These are phyloP conservation scores for Anisogramma anomala DNA, from an alignment of 2,329 filamentous ascomycete genomes.

Conservation along the genomic window DNA sequence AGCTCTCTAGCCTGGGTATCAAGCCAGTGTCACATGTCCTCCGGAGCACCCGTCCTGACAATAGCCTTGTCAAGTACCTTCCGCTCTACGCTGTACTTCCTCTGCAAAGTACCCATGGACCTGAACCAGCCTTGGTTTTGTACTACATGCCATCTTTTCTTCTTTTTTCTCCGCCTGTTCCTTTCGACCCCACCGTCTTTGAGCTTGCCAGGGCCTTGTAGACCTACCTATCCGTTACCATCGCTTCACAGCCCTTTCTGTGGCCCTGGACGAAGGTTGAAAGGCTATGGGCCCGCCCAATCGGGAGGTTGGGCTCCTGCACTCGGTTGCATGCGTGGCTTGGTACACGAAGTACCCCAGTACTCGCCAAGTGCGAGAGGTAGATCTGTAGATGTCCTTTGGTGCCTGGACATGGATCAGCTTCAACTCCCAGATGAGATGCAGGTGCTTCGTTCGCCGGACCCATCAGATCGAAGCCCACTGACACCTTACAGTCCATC, in stretches of 20 bases:
- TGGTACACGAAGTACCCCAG: neutral
- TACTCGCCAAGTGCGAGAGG: neutral
- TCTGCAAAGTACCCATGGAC: neutral
- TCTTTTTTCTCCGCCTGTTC: neutral
- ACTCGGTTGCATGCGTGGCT: neutral
- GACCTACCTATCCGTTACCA: neutral
- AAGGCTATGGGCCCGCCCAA: neutral
- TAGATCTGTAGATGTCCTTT: neutral
- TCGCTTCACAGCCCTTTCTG: neutral
- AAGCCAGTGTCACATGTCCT: neutral
- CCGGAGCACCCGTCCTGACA: slow-evolving; percentile 3
- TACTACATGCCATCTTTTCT: slow-evolving; percentile 3
- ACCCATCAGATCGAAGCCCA: neutral
- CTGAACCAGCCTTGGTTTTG: slow-evolving; percentile 1
- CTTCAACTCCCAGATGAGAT: neutral
- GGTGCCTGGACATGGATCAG: neutral
- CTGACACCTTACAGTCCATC: too few species aligned
- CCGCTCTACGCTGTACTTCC: neutral
- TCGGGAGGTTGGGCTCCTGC: neutral
- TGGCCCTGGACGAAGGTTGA: neutral
- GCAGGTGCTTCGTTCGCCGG: neutral
- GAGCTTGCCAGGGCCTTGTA: neutral
- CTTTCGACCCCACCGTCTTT: neutral
- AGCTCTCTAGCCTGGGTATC: neutral
- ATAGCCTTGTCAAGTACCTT: slow-evolving; percentile 1